phyloP scores from a whole-genome alignment of 257 asterid species.

The Buddleja alternifolia region DNA sequence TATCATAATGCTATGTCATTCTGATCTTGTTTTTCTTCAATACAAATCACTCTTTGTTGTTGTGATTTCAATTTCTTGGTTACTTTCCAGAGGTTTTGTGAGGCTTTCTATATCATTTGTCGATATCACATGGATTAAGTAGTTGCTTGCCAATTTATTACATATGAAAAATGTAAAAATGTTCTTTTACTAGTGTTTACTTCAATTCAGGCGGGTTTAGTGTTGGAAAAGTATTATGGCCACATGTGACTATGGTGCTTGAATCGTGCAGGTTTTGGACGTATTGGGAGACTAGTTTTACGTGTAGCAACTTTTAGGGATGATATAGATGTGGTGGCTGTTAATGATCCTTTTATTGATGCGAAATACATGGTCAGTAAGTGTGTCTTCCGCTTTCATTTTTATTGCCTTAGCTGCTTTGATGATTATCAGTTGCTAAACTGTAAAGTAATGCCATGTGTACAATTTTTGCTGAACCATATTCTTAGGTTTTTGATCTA shows the following conservation, averaged over 20 bases:
- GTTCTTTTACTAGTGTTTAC: neutral
- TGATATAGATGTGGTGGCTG: slow-evolving; percentile 96
- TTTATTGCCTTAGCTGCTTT: neutral
- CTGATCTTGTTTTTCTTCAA: slow-evolving; percentile 10
- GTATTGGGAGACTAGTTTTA: slow-evolving; percentile 90
- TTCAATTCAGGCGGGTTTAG: neutral
- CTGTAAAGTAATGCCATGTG: neutral
- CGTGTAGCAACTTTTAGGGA: slow-evolving; percentile 89
- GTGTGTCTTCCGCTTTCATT: neutral
- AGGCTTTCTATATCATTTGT: neutral
- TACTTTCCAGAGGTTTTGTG: neutral
- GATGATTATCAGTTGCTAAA: neutral
- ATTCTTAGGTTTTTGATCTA: neutral
- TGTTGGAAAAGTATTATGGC: slow-evolving; percentile 13
- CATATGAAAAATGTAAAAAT: neutral
- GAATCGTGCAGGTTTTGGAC: slow-evolving; percentile 82
- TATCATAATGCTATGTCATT: neutral
- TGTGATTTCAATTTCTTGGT: neutral
- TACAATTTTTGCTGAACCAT: too few relatives aligned
- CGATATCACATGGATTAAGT: neutral
- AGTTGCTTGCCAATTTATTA: neutral
- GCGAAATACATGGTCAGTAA: slow-evolving; percentile 92
- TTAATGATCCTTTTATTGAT: slow-evolving; percentile 95
- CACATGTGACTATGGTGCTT: slow-evolving; percentile 1
- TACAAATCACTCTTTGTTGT: slow-evolving; percentile 10